A percentile compares a stretch with the other conserved stretches of the same genome.
Conservation (phyloP, 805 yeast species). For the Candida sphagnicola region DNA sequence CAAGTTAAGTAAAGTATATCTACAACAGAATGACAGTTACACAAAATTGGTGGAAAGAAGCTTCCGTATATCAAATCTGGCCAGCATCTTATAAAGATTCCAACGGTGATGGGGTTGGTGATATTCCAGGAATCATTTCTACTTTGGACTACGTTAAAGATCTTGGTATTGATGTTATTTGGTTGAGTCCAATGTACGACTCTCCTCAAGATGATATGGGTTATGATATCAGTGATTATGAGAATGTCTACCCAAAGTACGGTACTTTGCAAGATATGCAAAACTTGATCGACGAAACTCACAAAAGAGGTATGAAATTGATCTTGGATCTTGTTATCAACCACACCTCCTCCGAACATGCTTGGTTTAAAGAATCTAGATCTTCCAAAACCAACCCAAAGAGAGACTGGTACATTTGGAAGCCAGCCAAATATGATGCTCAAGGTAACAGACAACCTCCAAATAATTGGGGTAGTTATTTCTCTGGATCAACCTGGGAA, state of each 20-base stretch:
- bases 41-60: slow-evolving; percentile 52
- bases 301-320: slow-evolving; percentile 47
- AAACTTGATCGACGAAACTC: slow-evolving; percentile 42
- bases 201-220: slow-evolving; percentile 65
- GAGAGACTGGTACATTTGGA: slow-evolving; percentile 63
- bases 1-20: not conserved
- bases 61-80: slow-evolving; percentile 55
- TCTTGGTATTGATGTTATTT: slow-evolving; percentile 48
- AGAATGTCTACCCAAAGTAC: slow-evolving; percentile 46
- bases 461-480: slow-evolving; percentile 52
- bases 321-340: slow-evolving; percentile 56
- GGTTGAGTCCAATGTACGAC: slow-evolving; percentile 58
- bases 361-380: slow-evolving; percentile 56
- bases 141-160: slow-evolving; percentile 48
- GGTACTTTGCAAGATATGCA: slow-evolving; percentile 55
- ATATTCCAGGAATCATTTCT: slow-evolving; percentile 50
- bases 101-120: slow-evolving; percentile 58
- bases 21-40: not conserved
- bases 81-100: slow-evolving; percentile 60
- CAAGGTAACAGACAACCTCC: slow-evolving; percentile 53
- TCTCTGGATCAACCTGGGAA: slow-evolving; percentile 55
- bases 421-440: slow-evolving; percentile 42
- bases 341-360: slow-evolving; percentile 54
- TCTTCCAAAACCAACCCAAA: slow-evolving; percentile 49
- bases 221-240: slow-evolving; percentile 54